Evolutionary conservation across 768 basidiomycete species (phyloP), one percentile per base, ranked within the genome.

Genomic region (Stropharia rugosoannulata): DNA sequence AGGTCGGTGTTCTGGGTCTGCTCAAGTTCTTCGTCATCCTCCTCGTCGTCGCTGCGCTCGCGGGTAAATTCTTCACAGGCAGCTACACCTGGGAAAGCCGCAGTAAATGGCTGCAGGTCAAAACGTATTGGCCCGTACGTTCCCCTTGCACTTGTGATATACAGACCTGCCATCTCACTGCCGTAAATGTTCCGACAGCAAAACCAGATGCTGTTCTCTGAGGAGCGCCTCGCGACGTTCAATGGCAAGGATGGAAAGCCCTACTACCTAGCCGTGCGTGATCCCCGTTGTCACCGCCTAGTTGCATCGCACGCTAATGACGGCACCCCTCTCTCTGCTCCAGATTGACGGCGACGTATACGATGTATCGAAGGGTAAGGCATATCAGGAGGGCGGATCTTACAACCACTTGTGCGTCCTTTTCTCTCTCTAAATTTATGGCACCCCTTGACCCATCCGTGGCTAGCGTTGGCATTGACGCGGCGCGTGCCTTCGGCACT

Each of bases 281-380:
- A 50, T 61, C 39, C 44, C 53, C 55, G 59, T 44, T 52, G 48
- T 48, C 64, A 39, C 41, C 39, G 57, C 49, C 8, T 42, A 15
- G 9, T 32, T 32, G 29, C 29, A 32, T 61, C 48, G 46, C 46
- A 56, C 53, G 45, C 32, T 32, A 58, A 59, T 66, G 56, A 62
- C 51, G 62, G 57, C 54, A 32, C 29, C 29, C 7, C 9, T 32
- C 1, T 7, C 29, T 53, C 58, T 64, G 43, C 54, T 36, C 55
- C 58, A 93, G 92, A 89, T 98, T 68, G 92, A 94, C 66, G 90
- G 91, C 11, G 89, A 90, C 50, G 93, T 98, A 7, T 98, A 86
- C 71, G 95, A 98, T 66, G 95, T 98, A 50, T 83, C 87, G n/a
- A 79, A 80, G 58, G 86, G 85, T 61, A 76, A 79, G 56, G 79